Conservation (phyloP, 225 moss, liverwort and hornwort genomes). For the Physcomitrium patens region DNA sequence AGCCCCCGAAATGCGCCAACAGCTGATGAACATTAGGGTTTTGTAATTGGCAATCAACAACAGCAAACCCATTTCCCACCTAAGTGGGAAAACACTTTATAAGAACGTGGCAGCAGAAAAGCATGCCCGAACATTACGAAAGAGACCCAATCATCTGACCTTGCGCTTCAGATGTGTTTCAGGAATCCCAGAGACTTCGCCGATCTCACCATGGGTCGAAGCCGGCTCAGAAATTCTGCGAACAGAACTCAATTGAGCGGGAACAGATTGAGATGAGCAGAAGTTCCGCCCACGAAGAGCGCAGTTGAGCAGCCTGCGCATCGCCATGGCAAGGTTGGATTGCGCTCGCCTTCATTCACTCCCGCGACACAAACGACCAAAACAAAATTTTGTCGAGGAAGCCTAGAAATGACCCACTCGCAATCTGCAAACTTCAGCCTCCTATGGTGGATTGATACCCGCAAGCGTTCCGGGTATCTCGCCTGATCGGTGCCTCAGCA, state of each 20-base stretch:
- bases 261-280: conserved; percentile 15
- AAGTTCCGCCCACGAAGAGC: conserved; percentile 20
- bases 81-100: background rate
- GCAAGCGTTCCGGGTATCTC: too few relatives aligned
- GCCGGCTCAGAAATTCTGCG: conserved; percentile 31
- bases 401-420: too few relatives aligned
- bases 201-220: conserved; percentile 45
- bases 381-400: too few relatives aligned
- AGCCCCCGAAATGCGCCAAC: background rate
- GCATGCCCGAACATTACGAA: too few relatives aligned
- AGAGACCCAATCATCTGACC: conserved; percentile 15
- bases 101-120: background rate
- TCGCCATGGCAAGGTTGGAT: conserved; percentile 36
- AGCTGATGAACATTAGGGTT: conserved; percentile 8
- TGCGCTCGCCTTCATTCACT: background rate
- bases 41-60: background rate
- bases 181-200: conserved; percentile 61
- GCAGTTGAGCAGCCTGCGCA: conserved; percentile 35
- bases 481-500: too few relatives aligned
- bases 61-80: background rate
- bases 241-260: conserved; percentile 39
- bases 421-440: too few relatives aligned
- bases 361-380: background rate
- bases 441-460: too few relatives aligned
- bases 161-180: conserved; percentile 50